Percentiles rank a stretch among this genome's conserved stretches.
phyloP scores from a whole-genome alignment of 2,329 filamentous ascomycete genomes.

The Diaporthe velutina region DNA sequence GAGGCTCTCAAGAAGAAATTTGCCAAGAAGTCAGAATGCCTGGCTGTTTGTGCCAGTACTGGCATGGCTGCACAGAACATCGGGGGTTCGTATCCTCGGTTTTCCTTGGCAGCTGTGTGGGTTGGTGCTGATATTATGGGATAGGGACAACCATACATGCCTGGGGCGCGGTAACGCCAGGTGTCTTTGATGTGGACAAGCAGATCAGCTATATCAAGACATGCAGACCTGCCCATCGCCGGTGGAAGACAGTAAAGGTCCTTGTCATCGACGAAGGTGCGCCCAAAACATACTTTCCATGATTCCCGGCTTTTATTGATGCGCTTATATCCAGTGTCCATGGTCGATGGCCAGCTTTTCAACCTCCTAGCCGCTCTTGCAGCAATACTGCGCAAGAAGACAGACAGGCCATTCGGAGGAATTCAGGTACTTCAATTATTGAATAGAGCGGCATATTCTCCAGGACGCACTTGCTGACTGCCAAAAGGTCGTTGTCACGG shows the following conservation, averaged over 20 bases:
- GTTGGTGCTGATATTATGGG: too few relatives aligned
- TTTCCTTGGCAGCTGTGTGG: too few relatives aligned
- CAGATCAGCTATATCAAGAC: slow-evolving; percentile 79
- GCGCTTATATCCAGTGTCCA: slow-evolving; percentile 65
- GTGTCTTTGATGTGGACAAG: slow-evolving; percentile 77
- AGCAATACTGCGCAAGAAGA: slow-evolving; percentile 74
- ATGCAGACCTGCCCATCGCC: slow-evolving; percentile 76
- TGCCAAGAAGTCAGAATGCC: slow-evolving; percentile 71
- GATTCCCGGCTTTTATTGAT: neutral
- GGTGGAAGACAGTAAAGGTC: slow-evolving; percentile 79
- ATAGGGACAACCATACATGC: slow-evolving; percentile 75
- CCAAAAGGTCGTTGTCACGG: slow-evolving; percentile 75
- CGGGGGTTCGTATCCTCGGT: slow-evolving; percentile 59
- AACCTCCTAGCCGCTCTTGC: slow-evolving; percentile 82
- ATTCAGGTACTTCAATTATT: slow-evolving; percentile 63
- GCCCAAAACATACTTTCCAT: neutral
- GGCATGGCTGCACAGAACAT: slow-evolving; percentile 82
- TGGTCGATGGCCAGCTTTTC: slow-evolving; percentile 83
- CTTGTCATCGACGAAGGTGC: slow-evolving; percentile 75
- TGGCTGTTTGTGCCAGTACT: slow-evolving; percentile 82
- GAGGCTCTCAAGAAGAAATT: slow-evolving; percentile 73
- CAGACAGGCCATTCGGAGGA: slow-evolving; percentile 77
- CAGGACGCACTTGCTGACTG: neutral
- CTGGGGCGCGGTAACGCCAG: slow-evolving; percentile 80
- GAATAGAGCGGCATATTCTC: fast-evolving